Evolutionary conservation across 1,139 yeast genomes (phyloP).

Genomic region (Scheffersomyces parashehatae): DNA sequence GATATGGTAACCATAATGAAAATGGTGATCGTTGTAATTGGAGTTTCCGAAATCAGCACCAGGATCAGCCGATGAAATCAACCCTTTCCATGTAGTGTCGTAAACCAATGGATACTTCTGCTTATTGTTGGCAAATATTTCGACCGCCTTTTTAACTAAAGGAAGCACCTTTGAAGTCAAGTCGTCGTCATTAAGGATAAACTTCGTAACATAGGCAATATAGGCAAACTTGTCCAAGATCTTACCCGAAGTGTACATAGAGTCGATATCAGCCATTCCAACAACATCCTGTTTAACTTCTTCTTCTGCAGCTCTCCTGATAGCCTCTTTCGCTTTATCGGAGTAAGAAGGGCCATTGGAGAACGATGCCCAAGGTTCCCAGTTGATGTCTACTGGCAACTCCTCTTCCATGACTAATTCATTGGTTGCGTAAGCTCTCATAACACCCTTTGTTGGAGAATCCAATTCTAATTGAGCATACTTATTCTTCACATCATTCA

Average conservation of each 20-base stretch:
- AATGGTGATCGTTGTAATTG: slow-evolving; percentile 78
- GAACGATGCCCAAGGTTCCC: slow-evolving; percentile 62
- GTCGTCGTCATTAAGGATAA: slow-evolving; percentile 48
- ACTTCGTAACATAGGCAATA: slow-evolving; percentile 62
- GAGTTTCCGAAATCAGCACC: slow-evolving; percentile 77
- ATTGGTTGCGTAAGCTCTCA: slow-evolving; percentile 58
- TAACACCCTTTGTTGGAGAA: slow-evolving; percentile 69
- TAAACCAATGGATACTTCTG: slow-evolving; percentile 65
- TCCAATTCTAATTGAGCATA: slow-evolving; percentile 48
- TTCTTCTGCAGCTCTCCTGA: slow-evolving; percentile 47
- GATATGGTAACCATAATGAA: slow-evolving; percentile 77
- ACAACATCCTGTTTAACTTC: slow-evolving; percentile 59
- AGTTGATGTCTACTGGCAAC: slow-evolving; percentile 51
- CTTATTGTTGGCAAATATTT: slow-evolving; percentile 55
- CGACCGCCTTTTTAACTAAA: slow-evolving; percentile 58
- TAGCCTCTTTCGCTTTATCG: slow-evolving; percentile 33
- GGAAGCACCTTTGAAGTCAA: slow-evolving; percentile 48
- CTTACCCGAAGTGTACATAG: slow-evolving; percentile 78
- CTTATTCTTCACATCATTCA: slow-evolving; percentile 13
- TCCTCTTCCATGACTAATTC: slow-evolving; percentile 48
- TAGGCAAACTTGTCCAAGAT: slow-evolving; percentile 74
- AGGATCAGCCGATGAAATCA: slow-evolving; percentile 66
- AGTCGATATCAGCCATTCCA: slow-evolving; percentile 62
- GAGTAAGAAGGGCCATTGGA: slow-evolving; percentile 32
- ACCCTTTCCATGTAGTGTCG: slow-evolving; percentile 73